Evolutionary conservation across 768 basidiomycete species (phyloP), one percentile per base, ranked within the genome.

Genomic region (Floccularia luteovirens): DNA sequence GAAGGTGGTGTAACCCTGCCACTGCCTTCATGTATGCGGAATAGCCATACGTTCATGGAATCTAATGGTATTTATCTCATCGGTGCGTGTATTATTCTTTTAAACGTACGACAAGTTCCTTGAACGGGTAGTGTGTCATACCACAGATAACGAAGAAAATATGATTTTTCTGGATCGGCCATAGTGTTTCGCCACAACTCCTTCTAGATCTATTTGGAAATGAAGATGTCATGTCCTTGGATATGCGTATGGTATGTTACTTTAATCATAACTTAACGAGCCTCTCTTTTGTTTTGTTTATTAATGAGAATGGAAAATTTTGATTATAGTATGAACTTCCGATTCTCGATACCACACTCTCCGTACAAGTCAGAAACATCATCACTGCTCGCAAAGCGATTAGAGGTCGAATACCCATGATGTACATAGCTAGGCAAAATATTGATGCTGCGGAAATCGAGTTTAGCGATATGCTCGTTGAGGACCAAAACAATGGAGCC

Each of bases 401-500:
- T 43, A 72, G 82, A 23, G 70, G 77, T 3, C 56, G 66, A 2
- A 50, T 58, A 24, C 65, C 70, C 5, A 85, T 79, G 55, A 66
- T 92, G 49, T 62, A 78, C 24, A 70, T 98, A 20, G 88, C 89
- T 0, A 76, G 96, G 6, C 96, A 98, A 57, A 90, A 96, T 55
- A 68, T 92, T 57, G 96, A 99, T 54, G 94, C 78, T 10, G 66
- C 78, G 38, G 94, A 99, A 64, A 76, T 98, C 32, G 96, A 98
- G 59, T 97, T 94, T 52, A 87, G 86, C 47, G 96, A 99, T 62
- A 87, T 96, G 87, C 71, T 99, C 10, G 80, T 96, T 19, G 96
- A 99, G 65, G 96, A 99, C 61, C 77, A 84, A 57, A 99, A 99
- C 55, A 96, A 94, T 51, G 92, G 88, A n/a, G 84, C 82, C 0